A percentile compares a stretch with the other conserved stretches of the same genome.
Evolutionary conservation across 2,329 filamentous ascomycete species (phyloP).

Genomic region (Penicillium sclerotiorum): DNA sequence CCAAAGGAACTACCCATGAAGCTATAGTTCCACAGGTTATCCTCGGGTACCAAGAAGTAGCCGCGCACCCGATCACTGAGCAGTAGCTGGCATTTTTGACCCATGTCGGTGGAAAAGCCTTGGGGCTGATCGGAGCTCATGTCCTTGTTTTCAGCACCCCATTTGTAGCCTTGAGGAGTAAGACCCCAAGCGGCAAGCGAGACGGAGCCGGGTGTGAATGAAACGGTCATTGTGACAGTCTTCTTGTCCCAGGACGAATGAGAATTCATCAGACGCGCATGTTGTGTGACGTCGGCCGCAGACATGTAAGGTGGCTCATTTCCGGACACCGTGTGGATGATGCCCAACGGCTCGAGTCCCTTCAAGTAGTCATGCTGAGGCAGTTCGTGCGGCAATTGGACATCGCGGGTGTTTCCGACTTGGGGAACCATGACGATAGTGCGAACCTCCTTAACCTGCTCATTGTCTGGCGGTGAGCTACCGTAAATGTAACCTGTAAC

Average conservation of each 20-base stretch:
- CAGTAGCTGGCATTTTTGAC: conserved; percentile 91
- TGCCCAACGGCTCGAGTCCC: conserved; percentile 82
- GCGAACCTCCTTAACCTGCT: conserved; percentile 94
- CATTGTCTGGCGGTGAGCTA: conserved; percentile 87
- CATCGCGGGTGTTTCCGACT: conserved; percentile 87
- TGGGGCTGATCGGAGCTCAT: conserved; percentile 88
- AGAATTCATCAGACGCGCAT: conserved; percentile 83
- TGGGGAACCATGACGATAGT: conserved; percentile 98
- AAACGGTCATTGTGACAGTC: conserved; percentile 91
- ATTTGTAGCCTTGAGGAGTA: conserved; percentile 90
- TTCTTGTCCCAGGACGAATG: conserved; percentile 84
- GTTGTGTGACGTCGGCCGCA: conserved; percentile 89
- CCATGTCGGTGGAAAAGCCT: conserved; percentile 89
- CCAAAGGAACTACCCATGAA: conserved; percentile 94
- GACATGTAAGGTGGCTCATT: conserved; percentile 98
- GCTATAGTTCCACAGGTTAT: conserved; percentile 92
- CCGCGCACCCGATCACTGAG: conserved; percentile 92
- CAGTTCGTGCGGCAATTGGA: conserved; percentile 85
- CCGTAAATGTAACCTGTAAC: conserved; percentile 96
- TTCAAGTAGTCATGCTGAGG: conserved; percentile 91
- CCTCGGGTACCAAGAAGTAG: conserved; percentile 94
- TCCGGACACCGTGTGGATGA: conserved; percentile 94
- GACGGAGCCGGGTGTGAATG: conserved; percentile 95
- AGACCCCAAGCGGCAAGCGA: conserved; percentile 92
- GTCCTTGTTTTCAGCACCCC: conserved; percentile 96